These are phyloP conservation scores for Galerina marginata DNA, from an alignment of 768 basidiomycete species.

Conservation along the genomic window DNA sequence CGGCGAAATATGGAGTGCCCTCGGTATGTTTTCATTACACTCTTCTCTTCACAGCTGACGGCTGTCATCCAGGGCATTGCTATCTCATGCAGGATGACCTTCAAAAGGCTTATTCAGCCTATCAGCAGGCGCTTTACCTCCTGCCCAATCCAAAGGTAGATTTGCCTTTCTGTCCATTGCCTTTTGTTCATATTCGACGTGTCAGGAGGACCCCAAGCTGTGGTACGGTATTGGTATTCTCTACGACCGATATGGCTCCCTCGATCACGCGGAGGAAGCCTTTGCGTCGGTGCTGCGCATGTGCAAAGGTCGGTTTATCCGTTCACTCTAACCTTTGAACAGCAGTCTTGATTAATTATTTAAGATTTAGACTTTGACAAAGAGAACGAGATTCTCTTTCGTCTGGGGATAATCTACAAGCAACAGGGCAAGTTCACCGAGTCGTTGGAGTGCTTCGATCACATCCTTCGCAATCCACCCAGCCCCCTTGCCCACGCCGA, in stretches of 20 bases:
- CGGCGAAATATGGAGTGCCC: slow-evolving; percentile 97
- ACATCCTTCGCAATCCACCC: slow-evolving; percentile 94
- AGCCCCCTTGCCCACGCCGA: slow-evolving; percentile 95
- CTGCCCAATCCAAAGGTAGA: slow-evolving; percentile 91
- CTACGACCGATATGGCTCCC: slow-evolving; percentile 96
- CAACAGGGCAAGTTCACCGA: slow-evolving; percentile 95
- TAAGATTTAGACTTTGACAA: slow-evolving; percentile 90
- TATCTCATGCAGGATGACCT: slow-evolving; percentile 99
- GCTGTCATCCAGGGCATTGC: slow-evolving; percentile 75
- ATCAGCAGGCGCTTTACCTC: slow-evolving; percentile 96
- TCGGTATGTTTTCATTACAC: slow-evolving; percentile 57
- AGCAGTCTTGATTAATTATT: slow-evolving; percentile 29
- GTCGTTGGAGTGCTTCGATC: slow-evolving; percentile 91
- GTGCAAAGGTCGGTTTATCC: slow-evolving; percentile 81
- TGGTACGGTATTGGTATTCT: slow-evolving; percentile 99
- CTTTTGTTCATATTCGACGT: slow-evolving; percentile 14
- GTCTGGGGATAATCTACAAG: slow-evolving; percentile 99
- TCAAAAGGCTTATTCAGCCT: slow-evolving; percentile 97
- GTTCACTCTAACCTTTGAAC: slow-evolving; percentile 4
- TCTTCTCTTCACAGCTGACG: slow-evolving; percentile 13
- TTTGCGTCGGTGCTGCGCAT: slow-evolving; percentile 95
- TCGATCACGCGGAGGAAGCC: slow-evolving; percentile 99
- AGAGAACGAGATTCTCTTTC: slow-evolving; percentile 97
- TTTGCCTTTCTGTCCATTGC: slow-evolving; percentile 13
- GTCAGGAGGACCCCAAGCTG: slow-evolving; percentile 91